Conservation (phyloP, 2,329 filamentous ascomycete genomes). For the Rhexocercosporidium sp. region DNA sequence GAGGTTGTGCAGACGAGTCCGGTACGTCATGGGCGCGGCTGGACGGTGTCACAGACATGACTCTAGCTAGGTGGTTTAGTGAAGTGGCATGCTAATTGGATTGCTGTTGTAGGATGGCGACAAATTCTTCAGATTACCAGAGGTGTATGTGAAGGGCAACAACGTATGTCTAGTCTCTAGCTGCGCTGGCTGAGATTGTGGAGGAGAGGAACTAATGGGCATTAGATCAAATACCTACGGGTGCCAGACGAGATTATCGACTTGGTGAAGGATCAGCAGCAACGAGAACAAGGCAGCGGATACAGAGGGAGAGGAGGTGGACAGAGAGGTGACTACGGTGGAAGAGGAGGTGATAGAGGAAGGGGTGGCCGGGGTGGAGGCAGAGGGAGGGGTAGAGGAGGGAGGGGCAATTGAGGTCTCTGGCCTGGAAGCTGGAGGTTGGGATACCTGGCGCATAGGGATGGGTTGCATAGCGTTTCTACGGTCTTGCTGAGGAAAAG, state of each 20-base stretch:
- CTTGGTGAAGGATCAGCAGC: slow-evolving; percentile 86
- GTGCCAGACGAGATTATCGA: slow-evolving; percentile 98
- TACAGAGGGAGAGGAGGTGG: slow-evolving; percentile 70
- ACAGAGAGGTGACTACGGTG: slow-evolving; percentile 56
- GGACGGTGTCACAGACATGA: too few relatives aligned
- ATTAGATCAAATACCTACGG: slow-evolving; percentile 91
- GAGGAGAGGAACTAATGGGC: slow-evolving; percentile 16
- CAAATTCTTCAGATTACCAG: slow-evolving; percentile 88
- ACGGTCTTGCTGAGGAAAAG: neutral
- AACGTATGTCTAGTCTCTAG: slow-evolving; percentile 64
- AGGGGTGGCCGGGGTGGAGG: slow-evolving; percentile 38
- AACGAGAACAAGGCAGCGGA: slow-evolving; percentile 42
- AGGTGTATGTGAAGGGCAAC: slow-evolving; percentile 96
- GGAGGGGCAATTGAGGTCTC: slow-evolving; percentile 31
- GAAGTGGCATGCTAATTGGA: slow-evolving; percentile 13
- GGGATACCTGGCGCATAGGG: slow-evolving; percentile 15
- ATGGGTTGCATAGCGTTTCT: slow-evolving; percentile 9
- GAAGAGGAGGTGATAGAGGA: slow-evolving; percentile 35
- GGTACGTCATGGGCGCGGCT: slow-evolving; percentile 49
- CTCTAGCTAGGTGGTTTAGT: neutral
- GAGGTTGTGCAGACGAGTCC: slow-evolving; percentile 97
- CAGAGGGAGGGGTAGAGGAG: slow-evolving; percentile 38
- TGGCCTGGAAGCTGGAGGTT: neutral
- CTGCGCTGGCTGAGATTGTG: neutral
- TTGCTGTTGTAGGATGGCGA: slow-evolving; percentile 75